phyloP scores from a whole-genome alignment of 2,329 filamentous ascomycete genomes.

The Paraphoma sp. region DNA sequence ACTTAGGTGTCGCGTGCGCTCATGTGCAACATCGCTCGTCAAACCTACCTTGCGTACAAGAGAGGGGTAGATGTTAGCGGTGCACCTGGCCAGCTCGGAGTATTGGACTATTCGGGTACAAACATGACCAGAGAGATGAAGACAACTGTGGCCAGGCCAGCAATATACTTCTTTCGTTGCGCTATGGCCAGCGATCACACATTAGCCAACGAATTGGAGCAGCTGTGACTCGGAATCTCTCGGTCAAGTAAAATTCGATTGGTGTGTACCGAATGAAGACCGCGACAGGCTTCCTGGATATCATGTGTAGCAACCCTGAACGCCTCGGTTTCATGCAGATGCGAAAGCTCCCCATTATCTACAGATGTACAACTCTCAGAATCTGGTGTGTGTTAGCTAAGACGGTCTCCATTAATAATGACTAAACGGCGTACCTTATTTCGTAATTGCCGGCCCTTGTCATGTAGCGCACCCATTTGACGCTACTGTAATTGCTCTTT shows the following conservation, averaged over 20 bases:
- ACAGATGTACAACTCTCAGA: neutral
- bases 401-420: no score
- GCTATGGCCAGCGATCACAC: no score
- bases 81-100: no score
- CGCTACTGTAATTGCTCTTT: slow-evolving; percentile 98
- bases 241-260: neutral
- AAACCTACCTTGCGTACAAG: neutral
- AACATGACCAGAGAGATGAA: no score
- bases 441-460: slow-evolving; percentile 97
- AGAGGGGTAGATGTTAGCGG: no score
- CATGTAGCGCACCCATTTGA: slow-evolving; percentile 99
- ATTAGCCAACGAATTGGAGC: no score
- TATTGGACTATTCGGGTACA: no score
- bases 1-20: neutral
- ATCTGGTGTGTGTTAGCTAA: neutral
- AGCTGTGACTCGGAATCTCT: neutral
- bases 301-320: neutral
- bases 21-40: neutral
- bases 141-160: no score
- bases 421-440: slow-evolving; percentile 68
- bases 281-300: neutral
- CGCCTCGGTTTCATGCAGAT: neutral
- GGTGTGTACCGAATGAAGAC: neutral
- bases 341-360: no score
- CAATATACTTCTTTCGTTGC: no score